Evolutionary conservation across 1,284 basidiomycete species (phyloP).

Genomic region (Thelephora terrestris): DNA sequence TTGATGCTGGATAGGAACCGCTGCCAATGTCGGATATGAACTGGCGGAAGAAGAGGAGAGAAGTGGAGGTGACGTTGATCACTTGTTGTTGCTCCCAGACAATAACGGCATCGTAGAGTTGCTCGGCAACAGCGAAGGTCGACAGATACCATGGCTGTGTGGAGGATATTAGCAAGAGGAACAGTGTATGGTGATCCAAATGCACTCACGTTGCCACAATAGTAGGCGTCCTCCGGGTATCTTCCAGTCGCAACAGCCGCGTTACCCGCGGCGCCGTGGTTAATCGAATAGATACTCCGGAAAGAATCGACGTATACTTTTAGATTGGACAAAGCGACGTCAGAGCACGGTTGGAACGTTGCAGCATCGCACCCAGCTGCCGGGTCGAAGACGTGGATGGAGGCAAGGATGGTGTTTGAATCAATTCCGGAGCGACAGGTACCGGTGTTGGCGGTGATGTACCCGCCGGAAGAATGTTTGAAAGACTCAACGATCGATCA

Average conservation of each 20-base stretch:
- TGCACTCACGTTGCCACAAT: slow-evolving; percentile 36
- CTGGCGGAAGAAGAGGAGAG: slow-evolving; percentile 34
- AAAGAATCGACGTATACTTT: slow-evolving; percentile 45
- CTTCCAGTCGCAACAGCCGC: slow-evolving; percentile 41
- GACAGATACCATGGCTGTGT: slow-evolving; percentile 33
- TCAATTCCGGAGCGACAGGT: slow-evolving; percentile 33
- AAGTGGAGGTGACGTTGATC: slow-evolving; percentile 27
- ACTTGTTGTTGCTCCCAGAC: slow-evolving; percentile 27
- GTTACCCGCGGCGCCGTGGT: slow-evolving; percentile 32
- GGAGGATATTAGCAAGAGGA: neutral
- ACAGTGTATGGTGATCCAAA: neutral
- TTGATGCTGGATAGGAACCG: slow-evolving; percentile 27
- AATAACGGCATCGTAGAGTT: slow-evolving; percentile 33
- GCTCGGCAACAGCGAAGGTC: slow-evolving; percentile 33
- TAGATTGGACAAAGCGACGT: slow-evolving; percentile 41
- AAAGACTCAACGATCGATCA: slow-evolving; percentile 21
- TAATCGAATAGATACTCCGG: slow-evolving; percentile 41
- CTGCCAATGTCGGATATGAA: slow-evolving; percentile 23
- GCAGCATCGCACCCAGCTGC: slow-evolving; percentile 38
- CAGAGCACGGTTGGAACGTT: slow-evolving; percentile 52
- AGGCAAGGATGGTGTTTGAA: slow-evolving; percentile 34
- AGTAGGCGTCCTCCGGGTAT: slow-evolving; percentile 45
- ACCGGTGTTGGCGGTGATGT: slow-evolving; percentile 32
- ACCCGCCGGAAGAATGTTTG: slow-evolving; percentile 28
- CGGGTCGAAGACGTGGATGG: slow-evolving; percentile 38